phyloP scores from a whole-genome alignment of 176 grass and related monocot species.

The Luzula sylvatica region DNA sequence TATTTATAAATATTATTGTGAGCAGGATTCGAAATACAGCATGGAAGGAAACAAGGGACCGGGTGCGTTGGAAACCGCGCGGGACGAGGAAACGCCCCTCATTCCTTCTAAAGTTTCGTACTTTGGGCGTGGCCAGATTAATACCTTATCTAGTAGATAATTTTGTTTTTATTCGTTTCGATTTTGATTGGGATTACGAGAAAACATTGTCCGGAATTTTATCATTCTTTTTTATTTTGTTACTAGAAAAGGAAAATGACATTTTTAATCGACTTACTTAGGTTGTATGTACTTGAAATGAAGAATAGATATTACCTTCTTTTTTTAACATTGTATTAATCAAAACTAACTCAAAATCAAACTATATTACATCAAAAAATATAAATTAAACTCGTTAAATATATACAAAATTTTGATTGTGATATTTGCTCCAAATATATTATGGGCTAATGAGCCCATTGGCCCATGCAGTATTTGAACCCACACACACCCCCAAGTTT shows the following conservation, averaged over 20 bases:
- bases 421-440: not conserved
- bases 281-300: not conserved
- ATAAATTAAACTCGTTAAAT: not conserved
- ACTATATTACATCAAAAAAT: no score
- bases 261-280: not conserved
- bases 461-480: no score
- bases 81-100: slow-evolving; percentile 75
- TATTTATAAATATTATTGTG: not conserved
- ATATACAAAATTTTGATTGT: not conserved
- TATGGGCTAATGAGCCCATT: no score
- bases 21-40: slow-evolving; percentile 50
- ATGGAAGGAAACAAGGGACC: slow-evolving; percentile 30
- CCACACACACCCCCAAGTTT: not conserved
- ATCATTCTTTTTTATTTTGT: slow-evolving; percentile 1
- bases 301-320: not conserved
- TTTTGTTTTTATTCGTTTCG: slow-evolving; percentile 10
- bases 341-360: not conserved
- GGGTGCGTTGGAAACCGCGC: slow-evolving; percentile 33
- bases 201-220: slow-evolving; percentile 16
- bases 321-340: not conserved
- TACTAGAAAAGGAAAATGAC: not conserved
- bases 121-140: slow-evolving; percentile 62
- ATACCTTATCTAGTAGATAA: slow-evolving; percentile 49
- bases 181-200: slow-evolving; percentile 21
- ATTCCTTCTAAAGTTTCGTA: slow-evolving; percentile 58